Evolutionary conservation across 2,329 filamentous ascomycete genomes (phyloP).

Genomic region (Pestalotiopsis sp.): DNA sequence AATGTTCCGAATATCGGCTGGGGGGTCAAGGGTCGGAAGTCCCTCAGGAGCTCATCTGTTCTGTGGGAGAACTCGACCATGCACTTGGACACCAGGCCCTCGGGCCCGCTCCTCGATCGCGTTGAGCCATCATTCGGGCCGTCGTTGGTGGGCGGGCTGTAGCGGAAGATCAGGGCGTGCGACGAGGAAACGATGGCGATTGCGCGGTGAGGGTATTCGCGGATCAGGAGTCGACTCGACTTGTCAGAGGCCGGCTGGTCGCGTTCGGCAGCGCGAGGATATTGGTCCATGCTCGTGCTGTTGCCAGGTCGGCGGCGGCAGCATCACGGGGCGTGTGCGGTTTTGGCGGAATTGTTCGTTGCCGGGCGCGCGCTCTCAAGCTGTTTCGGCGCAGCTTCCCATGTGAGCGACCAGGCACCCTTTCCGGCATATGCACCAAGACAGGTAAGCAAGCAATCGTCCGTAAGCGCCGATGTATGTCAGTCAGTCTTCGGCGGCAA

Average conservation of each 20-base stretch:
- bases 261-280: constrained; percentile 15
- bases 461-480: background rate
- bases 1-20: constrained; percentile 81
- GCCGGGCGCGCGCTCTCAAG: constrained; percentile 5
- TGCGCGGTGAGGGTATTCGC: constrained; percentile 82
- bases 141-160: constrained; percentile 67
- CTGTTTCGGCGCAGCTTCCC: background rate
- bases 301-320: constrained; percentile 2
- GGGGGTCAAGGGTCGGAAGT: constrained; percentile 75
- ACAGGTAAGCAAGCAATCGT: background rate
- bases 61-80: constrained; percentile 82
- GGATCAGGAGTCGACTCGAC: constrained; percentile 78
- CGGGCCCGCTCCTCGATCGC: constrained; percentile 42
- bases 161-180: constrained; percentile 81
- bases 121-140: constrained; percentile 56
- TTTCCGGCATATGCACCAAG: background rate
- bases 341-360: too few species aligned
- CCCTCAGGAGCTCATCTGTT: constrained; percentile 65
- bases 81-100: constrained; percentile 60
- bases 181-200: constrained; percentile 81
- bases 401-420: background rate
- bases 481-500: background rate
- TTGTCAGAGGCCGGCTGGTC: constrained; percentile 39
- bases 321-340: background rate
- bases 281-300: constrained; percentile 14